These are phyloP conservation scores for Stagonosporopsis chrysanthemi DNA, from an alignment of 2,329 filamentous ascomycete species.

Conservation along the genomic window DNA sequence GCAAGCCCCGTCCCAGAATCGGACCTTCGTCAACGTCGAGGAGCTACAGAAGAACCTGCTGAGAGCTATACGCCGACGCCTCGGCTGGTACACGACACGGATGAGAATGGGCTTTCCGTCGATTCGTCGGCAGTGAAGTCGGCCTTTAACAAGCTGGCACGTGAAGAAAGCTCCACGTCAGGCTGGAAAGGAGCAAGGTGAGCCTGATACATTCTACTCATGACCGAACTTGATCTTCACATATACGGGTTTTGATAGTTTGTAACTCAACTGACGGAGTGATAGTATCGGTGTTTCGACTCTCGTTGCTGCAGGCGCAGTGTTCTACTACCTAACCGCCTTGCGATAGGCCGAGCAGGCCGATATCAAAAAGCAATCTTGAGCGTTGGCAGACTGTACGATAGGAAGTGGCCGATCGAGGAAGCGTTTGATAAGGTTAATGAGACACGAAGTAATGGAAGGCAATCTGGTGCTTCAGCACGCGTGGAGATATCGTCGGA, in stretches of 20 bases:
- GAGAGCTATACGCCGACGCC: slow-evolving; percentile 3
- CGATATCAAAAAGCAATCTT: not conserved
- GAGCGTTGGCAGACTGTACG: slow-evolving; percentile 6
- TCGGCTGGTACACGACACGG: not conserved
- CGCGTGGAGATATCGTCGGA: not conserved
- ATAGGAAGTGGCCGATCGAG: not conserved
- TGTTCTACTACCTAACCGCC: slow-evolving; percentile 7
- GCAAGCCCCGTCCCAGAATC: slow-evolving; percentile 12
- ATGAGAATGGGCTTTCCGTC: slow-evolving; percentile 3
- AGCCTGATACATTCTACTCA: not conserved
- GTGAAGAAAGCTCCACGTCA: slow-evolving; percentile 18
- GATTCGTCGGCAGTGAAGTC: slow-evolving; percentile 1
- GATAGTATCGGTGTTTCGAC: slow-evolving; percentile 10
- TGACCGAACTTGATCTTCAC: not conserved
- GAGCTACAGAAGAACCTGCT: slow-evolving; percentile 7
- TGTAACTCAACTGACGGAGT: not conserved
- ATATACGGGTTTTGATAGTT: not conserved
- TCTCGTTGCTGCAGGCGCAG: slow-evolving; percentile 8
- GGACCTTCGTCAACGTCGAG: slow-evolving; percentile 26
- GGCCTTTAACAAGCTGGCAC: slow-evolving; percentile 4
- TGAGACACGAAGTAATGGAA: slow-evolving; percentile 3
- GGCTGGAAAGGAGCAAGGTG: slow-evolving; percentile 35
- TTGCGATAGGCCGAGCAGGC: not conserved
- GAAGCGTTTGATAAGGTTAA: slow-evolving; percentile 3
- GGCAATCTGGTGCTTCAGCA: slow-evolving; percentile 6